Base-by-base conservation (phyloP, 2,329 filamentous ascomycete genomes). In the Claviceps fusiformis region DNA sequence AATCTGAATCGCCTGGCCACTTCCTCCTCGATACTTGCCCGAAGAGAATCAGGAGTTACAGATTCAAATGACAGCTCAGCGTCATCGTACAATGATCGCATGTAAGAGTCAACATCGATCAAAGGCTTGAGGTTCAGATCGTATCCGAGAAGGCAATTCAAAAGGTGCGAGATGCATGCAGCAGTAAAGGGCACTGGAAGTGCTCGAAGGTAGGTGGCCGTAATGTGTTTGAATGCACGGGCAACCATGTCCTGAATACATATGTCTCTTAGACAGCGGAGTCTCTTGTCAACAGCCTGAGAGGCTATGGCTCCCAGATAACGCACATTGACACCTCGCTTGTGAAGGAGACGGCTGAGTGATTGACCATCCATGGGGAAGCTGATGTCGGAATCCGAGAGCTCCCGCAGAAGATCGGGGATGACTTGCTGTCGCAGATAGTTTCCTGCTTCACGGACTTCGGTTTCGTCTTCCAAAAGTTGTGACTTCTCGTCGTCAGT, bases 301-400 rank as follows among this genome's bases (percentile, higher is more conserved):
- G 80, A 75, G 13, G 89, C 86, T 59, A 98, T 72, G 70, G 84
- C 86, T 61, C 93, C 93, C n/a, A 97, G 79, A 69, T 98, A 98
- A 65, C 95, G 83, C 59, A 97, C 80, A 73, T 98, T 98, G 75
- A 98, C 91, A 72, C 93, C 93, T 46, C 92, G 88, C 77, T 95
- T 95, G 76, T 98, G 93, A 66, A 98, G 78, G 53, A 96, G 80
- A 60, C 85, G 83, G 63, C 86, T 89, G 56, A 98, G 77, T 24
- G 92, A 96, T 65, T 87, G 82, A n/a, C 93, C 93, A 64, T 98
- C 95, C 89, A 97, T 96, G 13, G 93, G 93, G 75, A 97, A 97
- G 64, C 92, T 93, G 61, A 95, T 86, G 62, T 98, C 92, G 7
- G 89, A 91, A 61, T 95, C 89, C 66, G 87, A 86, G 56, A 98